Conservation (phyloP, 768 basidiomycete species). For the Lactarius psammicola region DNA sequence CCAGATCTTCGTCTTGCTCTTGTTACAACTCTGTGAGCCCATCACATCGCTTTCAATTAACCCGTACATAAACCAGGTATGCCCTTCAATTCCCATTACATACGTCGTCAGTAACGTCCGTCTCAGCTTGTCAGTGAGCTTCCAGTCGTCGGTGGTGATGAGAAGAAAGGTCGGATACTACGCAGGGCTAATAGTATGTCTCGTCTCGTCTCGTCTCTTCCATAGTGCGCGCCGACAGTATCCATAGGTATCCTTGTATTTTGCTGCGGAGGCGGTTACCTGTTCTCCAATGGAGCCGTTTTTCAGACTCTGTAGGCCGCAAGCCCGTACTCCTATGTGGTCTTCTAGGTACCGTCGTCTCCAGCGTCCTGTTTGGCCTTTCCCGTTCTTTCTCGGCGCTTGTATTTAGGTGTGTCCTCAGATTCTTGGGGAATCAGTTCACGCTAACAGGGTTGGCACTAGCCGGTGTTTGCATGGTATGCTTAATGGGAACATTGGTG, state of each 20-base stretch:
- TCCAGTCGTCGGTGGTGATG: slow-evolving; percentile 45
- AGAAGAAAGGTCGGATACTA: slow-evolving; percentile 48
- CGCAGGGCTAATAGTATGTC: slow-evolving; percentile 47
- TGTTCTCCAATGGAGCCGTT: slow-evolving; percentile 48
- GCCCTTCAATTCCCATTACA: slow-evolving; percentile 9
- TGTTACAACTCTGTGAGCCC: slow-evolving; percentile 31
- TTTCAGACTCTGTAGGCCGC: slow-evolving; percentile 49
- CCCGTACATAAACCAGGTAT: slow-evolving; percentile 50
- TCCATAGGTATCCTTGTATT: slow-evolving; percentile 48
- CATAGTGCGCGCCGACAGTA: not conserved
- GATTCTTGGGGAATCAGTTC: not conserved
- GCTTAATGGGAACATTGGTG: too few relatives aligned
- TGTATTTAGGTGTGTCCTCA: slow-evolving; percentile 31
- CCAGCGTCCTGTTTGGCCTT: slow-evolving; percentile 40
- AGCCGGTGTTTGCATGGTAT: too few relatives aligned
- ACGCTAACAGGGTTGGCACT: slow-evolving; percentile 61
- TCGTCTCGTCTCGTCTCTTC: not conserved
- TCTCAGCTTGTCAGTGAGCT: slow-evolving; percentile 43
- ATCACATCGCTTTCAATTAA: slow-evolving; percentile 47
- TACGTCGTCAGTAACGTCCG: not conserved
- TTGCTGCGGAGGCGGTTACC: slow-evolving; percentile 46
- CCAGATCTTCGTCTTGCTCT: not conserved
- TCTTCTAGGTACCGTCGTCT: slow-evolving; percentile 36
- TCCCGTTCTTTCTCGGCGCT: slow-evolving; percentile 38
- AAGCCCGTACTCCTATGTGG: slow-evolving; percentile 48